Conservation (phyloP, 106 monocot genomes). For the Phalaenopsis equestris region DNA sequence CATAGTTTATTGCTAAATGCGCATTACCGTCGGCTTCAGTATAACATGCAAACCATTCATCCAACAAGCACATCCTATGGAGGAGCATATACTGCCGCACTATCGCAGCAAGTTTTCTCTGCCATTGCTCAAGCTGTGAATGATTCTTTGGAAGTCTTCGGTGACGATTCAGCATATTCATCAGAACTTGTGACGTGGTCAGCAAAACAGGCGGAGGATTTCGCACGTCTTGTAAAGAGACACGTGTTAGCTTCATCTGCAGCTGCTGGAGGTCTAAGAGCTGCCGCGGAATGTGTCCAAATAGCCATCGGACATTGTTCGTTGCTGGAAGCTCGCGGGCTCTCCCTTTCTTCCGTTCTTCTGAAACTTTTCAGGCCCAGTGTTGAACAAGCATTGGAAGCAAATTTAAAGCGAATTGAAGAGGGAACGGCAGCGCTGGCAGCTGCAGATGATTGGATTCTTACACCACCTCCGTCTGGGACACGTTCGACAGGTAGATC, state of each 20-base stretch:
- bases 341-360: slow-evolving; percentile 81
- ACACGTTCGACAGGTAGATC: slow-evolving; percentile 34
- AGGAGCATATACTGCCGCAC: slow-evolving; percentile 87
- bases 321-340: slow-evolving; percentile 67
- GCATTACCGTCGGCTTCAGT: slow-evolving; percentile 78
- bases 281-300: slow-evolving; percentile 92
- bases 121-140: slow-evolving; percentile 84
- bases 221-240: slow-evolving; percentile 81
- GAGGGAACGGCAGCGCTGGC: slow-evolving; percentile 85
- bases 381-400: slow-evolving; percentile 88
- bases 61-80: slow-evolving; percentile 92
- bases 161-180: slow-evolving; percentile 62
- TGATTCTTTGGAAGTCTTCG: slow-evolving; percentile 83
- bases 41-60: slow-evolving; percentile 86
- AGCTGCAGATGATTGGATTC: slow-evolving; percentile 95
- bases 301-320: slow-evolving; percentile 90
- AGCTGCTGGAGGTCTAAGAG: slow-evolving; percentile 85
- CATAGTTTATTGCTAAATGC: slow-evolving; percentile 77
- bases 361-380: slow-evolving; percentile 79
- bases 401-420: slow-evolving; percentile 87
- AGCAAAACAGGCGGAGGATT: slow-evolving; percentile 65
- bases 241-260: slow-evolving; percentile 91
- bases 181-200: slow-evolving; percentile 90
- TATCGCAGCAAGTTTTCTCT: slow-evolving; percentile 93
- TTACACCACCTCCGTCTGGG: slow-evolving; percentile 43